These are phyloP conservation scores for Spiraea crenata DNA, from an alignment of 331 rosid species.

Conservation along the genomic window DNA sequence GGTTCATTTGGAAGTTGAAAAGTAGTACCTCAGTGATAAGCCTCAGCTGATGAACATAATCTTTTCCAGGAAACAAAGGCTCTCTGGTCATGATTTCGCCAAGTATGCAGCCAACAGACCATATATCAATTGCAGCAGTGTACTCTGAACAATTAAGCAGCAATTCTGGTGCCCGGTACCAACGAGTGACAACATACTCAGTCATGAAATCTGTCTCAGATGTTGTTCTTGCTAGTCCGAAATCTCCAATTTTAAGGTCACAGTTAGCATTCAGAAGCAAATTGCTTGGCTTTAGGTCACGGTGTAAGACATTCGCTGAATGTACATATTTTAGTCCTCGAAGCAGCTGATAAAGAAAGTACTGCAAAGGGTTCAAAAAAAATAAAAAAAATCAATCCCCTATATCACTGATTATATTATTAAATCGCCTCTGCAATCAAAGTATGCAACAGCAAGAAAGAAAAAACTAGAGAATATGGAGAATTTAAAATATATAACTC, in stretches of 20 bases:
- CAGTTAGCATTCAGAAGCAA: slow-evolving; percentile 80
- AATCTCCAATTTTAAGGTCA: slow-evolving; percentile 92
- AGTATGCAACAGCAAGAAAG: neutral
- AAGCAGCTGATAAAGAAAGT: slow-evolving; percentile 82
- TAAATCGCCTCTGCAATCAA: neutral
- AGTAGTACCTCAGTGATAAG: slow-evolving; percentile 83
- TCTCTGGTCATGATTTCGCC: slow-evolving; percentile 90
- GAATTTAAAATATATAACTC: neutral
- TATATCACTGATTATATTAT: neutral
- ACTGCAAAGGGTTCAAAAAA: slow-evolving; percentile 55
- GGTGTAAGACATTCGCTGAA: slow-evolving; percentile 89
- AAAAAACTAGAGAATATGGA: neutral
- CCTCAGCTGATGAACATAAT: slow-evolving; percentile 96
- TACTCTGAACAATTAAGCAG: slow-evolving; percentile 94
- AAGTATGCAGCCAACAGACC: slow-evolving; percentile 98
- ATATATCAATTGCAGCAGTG: slow-evolving; percentile 95
- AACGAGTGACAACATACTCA: slow-evolving; percentile 94
- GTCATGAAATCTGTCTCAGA: slow-evolving; percentile 97
- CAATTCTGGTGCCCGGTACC: slow-evolving; percentile 98
- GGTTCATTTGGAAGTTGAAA: slow-evolving; percentile 22
- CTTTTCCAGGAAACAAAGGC: slow-evolving; percentile 95
- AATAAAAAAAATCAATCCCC: slow-evolving; percentile 16
- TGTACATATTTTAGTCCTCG: slow-evolving; percentile 95
- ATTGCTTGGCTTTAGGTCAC: slow-evolving; percentile 97
- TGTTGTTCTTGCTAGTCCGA: slow-evolving; percentile 93